A percentile compares a stretch with the other conserved stretches of the same genome.
Evolutionary conservation across 2,329 filamentous ascomycete genomes (phyloP).

Genomic region (Pseudocercospora fuligena): DNA sequence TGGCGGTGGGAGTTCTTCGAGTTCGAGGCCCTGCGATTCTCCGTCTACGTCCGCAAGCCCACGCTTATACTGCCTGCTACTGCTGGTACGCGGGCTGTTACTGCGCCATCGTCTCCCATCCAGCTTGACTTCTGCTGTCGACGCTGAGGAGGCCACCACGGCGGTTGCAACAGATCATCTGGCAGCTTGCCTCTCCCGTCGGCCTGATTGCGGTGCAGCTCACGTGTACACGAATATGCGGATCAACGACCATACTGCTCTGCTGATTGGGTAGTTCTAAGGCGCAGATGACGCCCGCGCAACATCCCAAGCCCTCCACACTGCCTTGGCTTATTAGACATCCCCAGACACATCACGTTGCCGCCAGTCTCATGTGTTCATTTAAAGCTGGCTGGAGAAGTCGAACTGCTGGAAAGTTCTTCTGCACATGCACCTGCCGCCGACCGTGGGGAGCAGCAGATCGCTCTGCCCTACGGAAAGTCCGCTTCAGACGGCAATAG

Average conservation of each 20-base stretch:
- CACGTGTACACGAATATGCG: conserved; percentile 3
- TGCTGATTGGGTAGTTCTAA: neutral
- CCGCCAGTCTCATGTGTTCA: no score
- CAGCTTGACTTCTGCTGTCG: conserved; percentile 15
- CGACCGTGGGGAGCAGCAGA: no score
- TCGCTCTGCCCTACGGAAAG: no score
- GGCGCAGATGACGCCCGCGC: no score
- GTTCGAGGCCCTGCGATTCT: conserved; percentile 32
- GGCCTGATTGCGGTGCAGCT: conserved; percentile 4
- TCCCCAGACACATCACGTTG: neutral
- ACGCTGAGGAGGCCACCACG: conserved; percentile 17
- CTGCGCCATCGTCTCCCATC: conserved; percentile 19
- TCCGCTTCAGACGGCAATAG: no score
- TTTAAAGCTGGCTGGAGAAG: no score
- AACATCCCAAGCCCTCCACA: neutral
- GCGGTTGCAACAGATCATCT: conserved; percentile 12
- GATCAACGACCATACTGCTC: neutral
- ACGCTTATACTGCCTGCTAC: conserved; percentile 6
- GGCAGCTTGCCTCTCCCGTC: conserved; percentile 7
- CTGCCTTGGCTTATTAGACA: neutral
- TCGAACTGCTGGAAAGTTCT: neutral
- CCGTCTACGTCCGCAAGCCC: neutral
- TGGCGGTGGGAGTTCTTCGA: conserved; percentile 35
- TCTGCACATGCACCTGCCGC: neutral
- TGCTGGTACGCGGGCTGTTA: conserved; percentile 14